Evolutionary conservation across 2,329 filamentous ascomycete genomes (phyloP).

Genomic region (Trichoderma sp.): DNA sequence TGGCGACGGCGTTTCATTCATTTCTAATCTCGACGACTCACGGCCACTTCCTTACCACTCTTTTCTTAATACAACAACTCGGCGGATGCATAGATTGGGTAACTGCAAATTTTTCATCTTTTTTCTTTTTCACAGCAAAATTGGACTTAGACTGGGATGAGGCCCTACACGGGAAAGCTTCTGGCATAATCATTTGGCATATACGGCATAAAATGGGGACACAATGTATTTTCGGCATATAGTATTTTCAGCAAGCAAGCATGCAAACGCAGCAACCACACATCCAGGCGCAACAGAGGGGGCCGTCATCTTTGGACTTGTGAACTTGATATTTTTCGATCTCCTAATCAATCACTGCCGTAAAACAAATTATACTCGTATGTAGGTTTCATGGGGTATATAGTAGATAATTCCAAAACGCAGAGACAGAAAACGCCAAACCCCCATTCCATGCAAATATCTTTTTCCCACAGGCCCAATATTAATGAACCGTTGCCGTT

Average conservation of each 20-base stretch:
- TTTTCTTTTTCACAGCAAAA: neutral
- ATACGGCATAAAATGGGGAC: constrained; percentile 14
- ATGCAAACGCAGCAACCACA: constrained; percentile 1
- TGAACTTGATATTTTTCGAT: neutral
- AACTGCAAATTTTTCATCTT: constrained; percentile 7
- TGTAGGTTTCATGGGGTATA: neutral
- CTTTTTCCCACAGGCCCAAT: neutral
- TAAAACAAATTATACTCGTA: neutral
- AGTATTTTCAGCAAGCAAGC: neutral
- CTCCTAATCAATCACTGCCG: neutral
- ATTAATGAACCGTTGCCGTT: constrained; percentile 7
- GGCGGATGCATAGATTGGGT: constrained; percentile 16
- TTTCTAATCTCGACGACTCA: constrained; percentile 5
- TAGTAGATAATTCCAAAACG: neutral
- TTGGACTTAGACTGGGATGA: constrained; percentile 18
- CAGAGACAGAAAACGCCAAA: constrained; percentile 27
- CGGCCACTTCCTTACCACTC: constrained; percentile 16
- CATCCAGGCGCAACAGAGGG: neutral
- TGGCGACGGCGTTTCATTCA: constrained; percentile 16
- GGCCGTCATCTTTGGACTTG: neutral
- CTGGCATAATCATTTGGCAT: neutral
- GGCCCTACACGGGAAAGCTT: neutral
- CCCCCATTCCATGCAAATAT: constrained; percentile 23
- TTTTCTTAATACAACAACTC: neutral
- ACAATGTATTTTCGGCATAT: constrained; percentile 15